These are phyloP conservation scores for Pseudozyma pruni DNA, from an alignment of 1,284 basidiomycete genomes.

Conservation along the genomic window DNA sequence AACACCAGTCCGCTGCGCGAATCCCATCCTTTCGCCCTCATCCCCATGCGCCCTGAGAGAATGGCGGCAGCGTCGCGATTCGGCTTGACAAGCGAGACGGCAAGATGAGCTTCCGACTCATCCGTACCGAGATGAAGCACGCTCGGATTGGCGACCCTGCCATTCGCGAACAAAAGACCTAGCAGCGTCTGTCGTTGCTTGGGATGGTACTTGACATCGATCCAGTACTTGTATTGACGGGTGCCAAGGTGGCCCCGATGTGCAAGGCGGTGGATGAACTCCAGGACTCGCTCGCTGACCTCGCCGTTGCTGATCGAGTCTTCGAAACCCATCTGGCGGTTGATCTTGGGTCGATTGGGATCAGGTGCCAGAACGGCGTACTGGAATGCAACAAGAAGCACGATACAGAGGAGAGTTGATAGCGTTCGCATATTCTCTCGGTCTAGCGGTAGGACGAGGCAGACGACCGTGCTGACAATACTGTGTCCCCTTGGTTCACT, in stretches of 20 bases:
- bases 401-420: too few species aligned
- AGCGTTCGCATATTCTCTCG: too few species aligned
- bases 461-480: too few species aligned
- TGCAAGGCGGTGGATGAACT: neutral
- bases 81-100: neutral
- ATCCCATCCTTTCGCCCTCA: neutral
- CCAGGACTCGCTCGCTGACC: neutral
- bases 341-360: too few species aligned
- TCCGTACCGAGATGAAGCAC: neutral
- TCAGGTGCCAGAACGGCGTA: too few species aligned
- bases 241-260: neutral
- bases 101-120: neutral
- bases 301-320: neutral
- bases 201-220: neutral
- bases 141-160: neutral
- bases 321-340: neutral
- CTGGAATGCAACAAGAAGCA: too few species aligned
- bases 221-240: neutral
- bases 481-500: too few species aligned
- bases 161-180: neutral
- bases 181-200: neutral
- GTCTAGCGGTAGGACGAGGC: too few species aligned
- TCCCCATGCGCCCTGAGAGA: neutral
- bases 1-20: neutral
- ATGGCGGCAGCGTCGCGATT: neutral